Evolutionary conservation across 129 eudicot genomes (phyloP), one percentile per base, ranked within the genome.

Genomic region (Kitagawia praeruptora): DNA sequence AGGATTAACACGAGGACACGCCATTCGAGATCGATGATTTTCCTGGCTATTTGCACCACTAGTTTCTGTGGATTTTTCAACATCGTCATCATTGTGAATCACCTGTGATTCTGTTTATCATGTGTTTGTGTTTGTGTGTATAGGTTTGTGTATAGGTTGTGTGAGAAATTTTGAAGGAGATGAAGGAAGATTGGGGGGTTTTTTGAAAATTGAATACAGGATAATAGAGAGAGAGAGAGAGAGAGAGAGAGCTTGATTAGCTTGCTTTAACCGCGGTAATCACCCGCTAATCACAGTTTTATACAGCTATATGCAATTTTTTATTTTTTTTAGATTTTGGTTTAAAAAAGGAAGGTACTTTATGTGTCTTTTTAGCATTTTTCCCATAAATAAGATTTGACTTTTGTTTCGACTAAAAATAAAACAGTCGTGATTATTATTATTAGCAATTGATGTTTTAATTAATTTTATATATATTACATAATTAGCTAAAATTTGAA

Each of bases 21-120:
- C 89, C 92, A 91, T 77, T 89, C 84, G 27, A 87, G 89, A 80
- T 89, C 89, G 21, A 84, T 58, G 0, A 84, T 45, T 77, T 84
- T 81, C 81, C 82, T 91, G 1, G 92, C 67, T 39, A 87, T 70
- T 12, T 81, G 89, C 58, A 79, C 42, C 54, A 80, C 7, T 38
- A 86, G 40, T 81, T 83, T 90, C 4, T 78, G 79, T 27, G 90
- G 85, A 49, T 34, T 88, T 81, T 83, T 84, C 78, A 81, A 54
- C 37, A 25, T 66, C 64, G 44, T 67, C 76, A 41, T 85, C 61
- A 47, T 4, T 1, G 19, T 18, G 2, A 9, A 7, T 25, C 11
- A 23, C 0, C 0, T 3, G 8, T 0, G 3, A 23, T 11, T 34
- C 2, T 34, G 37, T 34, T 34, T n/a, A 45, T 58, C 0, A 49